Conservation (phyloP, 805 yeast species). For the Tetrapisispora pingtungensis region DNA sequence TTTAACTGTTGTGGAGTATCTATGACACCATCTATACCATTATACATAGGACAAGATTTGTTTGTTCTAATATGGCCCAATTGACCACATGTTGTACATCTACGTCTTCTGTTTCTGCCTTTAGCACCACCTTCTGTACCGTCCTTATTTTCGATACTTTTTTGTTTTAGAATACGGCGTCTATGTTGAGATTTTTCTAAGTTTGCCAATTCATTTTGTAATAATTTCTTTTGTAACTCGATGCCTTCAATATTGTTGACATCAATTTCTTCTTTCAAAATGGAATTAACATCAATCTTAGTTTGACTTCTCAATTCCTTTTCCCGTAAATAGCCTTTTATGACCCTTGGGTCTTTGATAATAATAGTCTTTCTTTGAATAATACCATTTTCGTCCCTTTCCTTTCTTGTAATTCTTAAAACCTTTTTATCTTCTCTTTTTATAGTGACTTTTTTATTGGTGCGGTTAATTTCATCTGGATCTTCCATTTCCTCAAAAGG, state of each 20-base stretch:
- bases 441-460: constrained; percentile 22
- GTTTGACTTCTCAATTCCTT: constrained; percentile 53
- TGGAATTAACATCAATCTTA: constrained; percentile 49
- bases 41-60: constrained; percentile 79
- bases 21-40: constrained; percentile 28
- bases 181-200: constrained; percentile 68
- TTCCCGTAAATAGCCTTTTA: constrained; percentile 70
- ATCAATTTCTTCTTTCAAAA: constrained; percentile 24
- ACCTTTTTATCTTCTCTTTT: constrained; percentile 31
- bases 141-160: constrained; percentile 14
- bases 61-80: constrained; percentile 91
- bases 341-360: constrained; percentile 76
- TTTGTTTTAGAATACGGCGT: constrained; percentile 44
- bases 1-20: constrained; percentile 1
- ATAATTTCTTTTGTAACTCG: constrained; percentile 59
- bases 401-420: constrained; percentile 64
- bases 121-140: constrained; percentile 22
- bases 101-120: constrained; percentile 44
- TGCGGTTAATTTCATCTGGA: constrained; percentile 30
- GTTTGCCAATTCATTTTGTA: constrained; percentile 77
- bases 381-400: constrained; percentile 75
- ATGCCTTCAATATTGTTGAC: constrained; percentile 72
- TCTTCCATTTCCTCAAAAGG: constrained; percentile 30
- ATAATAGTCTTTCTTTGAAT: constrained; percentile 72
- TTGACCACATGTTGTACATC: constrained; percentile 93